These are phyloP conservation scores for Pseudognaphalium luteoalbum DNA, from an alignment of 129 eudicot genomes.

Conservation along the genomic window DNA sequence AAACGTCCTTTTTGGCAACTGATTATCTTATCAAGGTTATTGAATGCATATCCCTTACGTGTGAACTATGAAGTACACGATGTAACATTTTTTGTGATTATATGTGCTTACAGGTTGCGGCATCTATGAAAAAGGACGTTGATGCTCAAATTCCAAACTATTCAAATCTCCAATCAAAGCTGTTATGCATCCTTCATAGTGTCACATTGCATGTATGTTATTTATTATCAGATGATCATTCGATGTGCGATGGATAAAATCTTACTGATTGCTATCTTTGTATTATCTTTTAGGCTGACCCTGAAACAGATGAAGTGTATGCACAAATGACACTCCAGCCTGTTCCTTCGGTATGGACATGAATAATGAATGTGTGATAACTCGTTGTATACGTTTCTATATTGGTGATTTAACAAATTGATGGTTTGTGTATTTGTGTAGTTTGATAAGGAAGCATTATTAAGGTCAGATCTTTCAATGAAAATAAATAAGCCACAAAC, in stretches of 20 bases:
- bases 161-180: constrained; percentile 84
- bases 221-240: not conserved
- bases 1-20: too few species aligned
- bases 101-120: constrained; percentile 71
- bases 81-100: not conserved
- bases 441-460: constrained; percentile 90
- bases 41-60: not conserved
- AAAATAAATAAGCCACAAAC: constrained; percentile 85
- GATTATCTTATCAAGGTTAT: too few species aligned
- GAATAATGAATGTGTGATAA: not conserved
- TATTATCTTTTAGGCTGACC: constrained; percentile 67
- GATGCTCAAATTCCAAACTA: constrained; percentile 95
- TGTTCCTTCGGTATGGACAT: constrained; percentile 69
- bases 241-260: not conserved
- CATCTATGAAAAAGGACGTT: constrained; percentile 89
- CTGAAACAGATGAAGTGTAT: constrained; percentile 96
- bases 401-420: constrained; percentile 6
- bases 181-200: constrained; percentile 78
- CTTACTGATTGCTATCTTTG: not conserved
- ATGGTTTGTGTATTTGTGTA: constrained; percentile 35
- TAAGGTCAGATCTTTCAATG: constrained; percentile 81
- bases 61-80: not conserved
- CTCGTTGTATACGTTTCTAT: constrained; percentile 8
- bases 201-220: constrained; percentile 75
- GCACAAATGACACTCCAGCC: constrained; percentile 99